Conservation (phyloP, 768 basidiomycete species). For the Rhizopogon vesiculosus region DNA sequence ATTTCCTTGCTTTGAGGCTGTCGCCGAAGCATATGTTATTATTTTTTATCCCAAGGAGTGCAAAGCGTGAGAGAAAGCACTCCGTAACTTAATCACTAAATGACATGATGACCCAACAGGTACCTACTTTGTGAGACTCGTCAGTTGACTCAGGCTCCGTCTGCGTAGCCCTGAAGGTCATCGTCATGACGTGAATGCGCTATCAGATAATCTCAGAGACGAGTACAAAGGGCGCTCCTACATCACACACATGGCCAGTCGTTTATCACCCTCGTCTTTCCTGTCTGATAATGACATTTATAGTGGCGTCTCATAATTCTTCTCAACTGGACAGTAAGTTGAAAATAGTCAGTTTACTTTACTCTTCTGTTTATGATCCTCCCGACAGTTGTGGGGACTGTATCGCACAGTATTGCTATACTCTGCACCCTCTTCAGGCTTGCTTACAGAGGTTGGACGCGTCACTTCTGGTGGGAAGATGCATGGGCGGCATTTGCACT, state of each 20-base stretch:
- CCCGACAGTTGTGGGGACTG: constrained; percentile 8
- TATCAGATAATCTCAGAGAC: background rate
- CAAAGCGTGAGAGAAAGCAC: background rate
- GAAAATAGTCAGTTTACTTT: background rate
- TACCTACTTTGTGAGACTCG: background rate
- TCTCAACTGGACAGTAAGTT: background rate
- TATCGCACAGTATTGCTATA: constrained; percentile 18
- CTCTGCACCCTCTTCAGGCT: constrained; percentile 18
- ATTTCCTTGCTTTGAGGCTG: background rate
- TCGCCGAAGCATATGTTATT: background rate
- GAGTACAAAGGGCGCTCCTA: background rate
- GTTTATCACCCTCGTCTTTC: background rate
- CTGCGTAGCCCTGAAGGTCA: background rate
- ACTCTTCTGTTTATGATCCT: background rate
- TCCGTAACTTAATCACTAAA: background rate
- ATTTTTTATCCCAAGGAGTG: background rate
- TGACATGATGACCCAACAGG: background rate
- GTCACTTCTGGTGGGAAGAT: constrained; percentile 23
- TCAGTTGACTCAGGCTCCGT: too few relatives aligned
- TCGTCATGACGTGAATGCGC: background rate
- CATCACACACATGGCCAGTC: background rate
- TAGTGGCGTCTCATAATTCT: background rate
- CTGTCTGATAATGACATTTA: background rate
- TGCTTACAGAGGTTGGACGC: constrained; percentile 14
- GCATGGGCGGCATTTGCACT: constrained; percentile 14